A percentile compares a stretch with the other conserved stretches of the same genome.
Evolutionary conservation across 768 basidiomycete species (phyloP).

Genomic region (Mycena galopus): DNA sequence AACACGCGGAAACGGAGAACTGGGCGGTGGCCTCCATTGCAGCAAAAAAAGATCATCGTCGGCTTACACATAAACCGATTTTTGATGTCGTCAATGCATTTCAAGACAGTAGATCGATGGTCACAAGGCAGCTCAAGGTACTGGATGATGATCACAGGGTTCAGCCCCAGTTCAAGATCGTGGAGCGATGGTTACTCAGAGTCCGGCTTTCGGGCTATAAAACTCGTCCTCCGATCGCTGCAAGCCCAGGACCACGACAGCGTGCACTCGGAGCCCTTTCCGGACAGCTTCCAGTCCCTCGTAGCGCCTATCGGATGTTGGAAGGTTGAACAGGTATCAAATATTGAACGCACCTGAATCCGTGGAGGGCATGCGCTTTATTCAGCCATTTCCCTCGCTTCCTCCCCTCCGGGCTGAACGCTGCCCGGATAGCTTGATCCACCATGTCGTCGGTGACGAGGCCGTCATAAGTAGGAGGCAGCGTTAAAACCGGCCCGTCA

Average conservation of each 20-base stretch:
- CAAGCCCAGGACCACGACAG: not conserved
- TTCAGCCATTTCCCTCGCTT: not conserved
- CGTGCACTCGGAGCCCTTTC: not conserved
- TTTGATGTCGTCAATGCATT: not conserved
- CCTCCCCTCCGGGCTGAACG: not conserved
- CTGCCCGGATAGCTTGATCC: not conserved
- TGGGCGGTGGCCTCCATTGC: no score
- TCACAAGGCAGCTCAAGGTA: not conserved
- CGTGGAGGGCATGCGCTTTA: not conserved
- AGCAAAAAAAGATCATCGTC: not conserved
- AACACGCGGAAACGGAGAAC: no score
- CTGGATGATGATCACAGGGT: not conserved
- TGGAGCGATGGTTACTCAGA: not conserved
- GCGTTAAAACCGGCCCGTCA: not conserved
- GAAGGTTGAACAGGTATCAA: not conserved
- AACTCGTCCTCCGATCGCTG: not conserved
- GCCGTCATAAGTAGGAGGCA: not conserved
- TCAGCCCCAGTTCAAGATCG: not conserved
- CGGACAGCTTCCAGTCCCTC: not conserved
- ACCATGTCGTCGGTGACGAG: conserved; percentile 12
- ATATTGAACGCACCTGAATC: not conserved
- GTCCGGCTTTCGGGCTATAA: not conserved
- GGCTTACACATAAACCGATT: not conserved
- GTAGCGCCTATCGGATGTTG: not conserved
- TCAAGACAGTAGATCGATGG: not conserved